Base-by-base conservation (phyloP, 331 rosid genomes). In the Dryas integrifolia region DNA sequence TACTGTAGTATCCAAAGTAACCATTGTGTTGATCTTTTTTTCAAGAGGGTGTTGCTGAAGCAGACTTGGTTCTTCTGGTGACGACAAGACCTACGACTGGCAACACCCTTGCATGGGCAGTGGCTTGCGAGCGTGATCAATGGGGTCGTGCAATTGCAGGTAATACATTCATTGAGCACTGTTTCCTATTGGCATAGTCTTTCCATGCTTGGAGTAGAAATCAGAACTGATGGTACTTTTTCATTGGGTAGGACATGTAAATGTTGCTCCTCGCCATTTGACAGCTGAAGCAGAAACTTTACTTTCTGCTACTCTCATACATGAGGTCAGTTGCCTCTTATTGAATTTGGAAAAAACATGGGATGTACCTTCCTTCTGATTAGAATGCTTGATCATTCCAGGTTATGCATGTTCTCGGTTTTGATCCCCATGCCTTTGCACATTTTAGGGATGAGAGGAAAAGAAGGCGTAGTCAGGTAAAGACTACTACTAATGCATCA, bases 121-220 rank as follows among this genome's bases (percentile, higher is more conserved):
- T 95, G 80, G 99, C 99, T 79, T 95, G 98, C 69, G 99, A 95
- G 80, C 92, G 99, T 30, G 99, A 95, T 85, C 99, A 95, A 76
- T 95, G 99, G 99, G 99, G 99, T 49, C 99, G 98, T 69, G 97
- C 98, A 62, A 88, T 95, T 78, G 99, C 99, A 65, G 99, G 99
- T 95, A 79, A 77, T 40, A 73, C 73, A 49, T 81, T 72, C 52
- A 57, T 53, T 65, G 43, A 76, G 14, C 47, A 47, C 46, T 30
- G 57, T 58, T 73, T 72, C 47, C 21, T 72, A 47, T 72, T n/a
- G 65, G 35, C 46, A 6, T 3, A 9, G 76, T 40, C 1, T 63
- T 73, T 48, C 80, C 52, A 51, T 62, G 14, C 43, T 76, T 61
- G 73, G 62, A 52, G 24, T 43, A 12, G 64, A 76, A 64, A 41